Base-by-base conservation (phyloP, 2,329 filamentous ascomycete species). In the Pyricularia sp. region DNA sequence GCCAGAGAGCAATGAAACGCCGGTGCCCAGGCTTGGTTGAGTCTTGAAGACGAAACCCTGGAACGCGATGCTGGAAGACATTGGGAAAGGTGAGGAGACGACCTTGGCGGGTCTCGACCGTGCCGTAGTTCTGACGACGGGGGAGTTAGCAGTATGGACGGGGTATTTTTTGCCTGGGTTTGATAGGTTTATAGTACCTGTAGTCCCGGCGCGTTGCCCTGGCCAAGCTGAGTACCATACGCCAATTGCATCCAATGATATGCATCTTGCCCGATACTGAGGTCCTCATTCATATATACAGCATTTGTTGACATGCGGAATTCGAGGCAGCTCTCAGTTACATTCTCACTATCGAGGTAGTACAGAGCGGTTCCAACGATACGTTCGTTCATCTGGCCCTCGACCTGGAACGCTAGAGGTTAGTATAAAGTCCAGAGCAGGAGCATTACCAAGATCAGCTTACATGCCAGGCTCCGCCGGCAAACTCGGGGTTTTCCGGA, bases 321-420 rank as follows among this genome's bases (percentile, higher is more conserved):
- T 6, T 72, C 69, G 13, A 85, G 75, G 6, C 66, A 65, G 61
- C 74, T 75, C 2, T 75, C 70, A 0, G 78, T 78, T 60, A 84
- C 76, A 68, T 86, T 86, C 0, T 81, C 75, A 40, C 72, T 75
- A 67, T 81, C 78, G 66, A 81, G 79, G 70, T 82, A 82, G 72
- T 82, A 82, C n/a, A 85, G 71, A 1, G 82, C 79, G 0, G 81
- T 81, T 4, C 81, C 83, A 67, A 78, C 78, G 63, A 87, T 84
- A 67, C 80, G 79, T 70, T 86, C 83, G 66, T 85, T 84, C 66
- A 75, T 66, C 65, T 74, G 72, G 55, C 79, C 78, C 66, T 82
- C 80, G 19, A 81, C 68, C 68, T 79, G 5, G 35, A 3, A 16
- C 31, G 7, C 19, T 24, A 3, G 12, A 22, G 19, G 6, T 35